phyloP scores from a whole-genome alignment of 768 basidiomycete genomes.

The Suillus paluster region DNA sequence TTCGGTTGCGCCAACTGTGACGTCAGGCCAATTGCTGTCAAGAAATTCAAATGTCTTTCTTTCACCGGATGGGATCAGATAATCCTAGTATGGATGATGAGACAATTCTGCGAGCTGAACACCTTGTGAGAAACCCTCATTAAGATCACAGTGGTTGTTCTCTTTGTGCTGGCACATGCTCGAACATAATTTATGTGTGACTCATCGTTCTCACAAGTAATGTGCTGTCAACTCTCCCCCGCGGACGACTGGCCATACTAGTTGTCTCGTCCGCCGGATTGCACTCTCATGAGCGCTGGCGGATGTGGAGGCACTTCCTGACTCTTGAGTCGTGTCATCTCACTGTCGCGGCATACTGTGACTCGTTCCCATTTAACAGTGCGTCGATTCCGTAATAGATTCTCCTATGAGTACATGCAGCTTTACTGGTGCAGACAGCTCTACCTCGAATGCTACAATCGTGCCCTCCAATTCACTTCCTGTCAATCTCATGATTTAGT shows the following conservation, averaged over 20 bases:
- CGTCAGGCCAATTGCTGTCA: too few relatives aligned
- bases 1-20: too few relatives aligned
- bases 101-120: neutral
- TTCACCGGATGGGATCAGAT: too few relatives aligned
- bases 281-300: neutral
- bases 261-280: neutral
- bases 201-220: neutral
- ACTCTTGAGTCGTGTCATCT: neutral
- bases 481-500: neutral
- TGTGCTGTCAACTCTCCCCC: slow-evolving; percentile 4
- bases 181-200: neutral
- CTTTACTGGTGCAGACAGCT: neutral
- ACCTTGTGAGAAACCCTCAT: too few relatives aligned
- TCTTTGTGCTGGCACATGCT: neutral
- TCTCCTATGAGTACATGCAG: neutral
- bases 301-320: neutral
- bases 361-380: neutral
- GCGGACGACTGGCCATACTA: neutral
- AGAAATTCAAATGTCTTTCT: neutral
- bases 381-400: neutral
- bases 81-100: neutral
- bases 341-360: too few relatives aligned
- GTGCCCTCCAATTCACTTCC: neutral
- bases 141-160: neutral
- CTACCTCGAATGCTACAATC: neutral